Evolutionary conservation across 2,329 filamentous ascomycete genomes (phyloP).

Genomic region (Microascus cirrosus): DNA sequence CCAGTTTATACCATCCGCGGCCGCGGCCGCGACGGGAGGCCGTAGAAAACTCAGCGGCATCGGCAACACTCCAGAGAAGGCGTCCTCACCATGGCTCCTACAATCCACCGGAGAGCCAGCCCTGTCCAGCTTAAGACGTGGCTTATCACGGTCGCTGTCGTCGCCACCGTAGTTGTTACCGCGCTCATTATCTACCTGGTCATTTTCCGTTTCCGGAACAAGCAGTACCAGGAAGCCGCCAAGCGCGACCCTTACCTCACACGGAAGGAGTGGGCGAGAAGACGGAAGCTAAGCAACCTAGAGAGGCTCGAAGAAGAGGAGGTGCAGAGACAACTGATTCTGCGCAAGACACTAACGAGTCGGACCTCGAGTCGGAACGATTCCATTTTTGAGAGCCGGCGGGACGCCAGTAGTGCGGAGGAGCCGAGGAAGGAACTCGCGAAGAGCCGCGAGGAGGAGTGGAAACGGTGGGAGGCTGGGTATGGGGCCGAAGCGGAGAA

Average conservation of each 20-base stretch:
- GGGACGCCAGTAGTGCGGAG: neutral
- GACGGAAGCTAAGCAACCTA: conserved; percentile 14
- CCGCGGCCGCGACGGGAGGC: neutral
- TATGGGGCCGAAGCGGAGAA: neutral
- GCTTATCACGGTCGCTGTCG: conserved; percentile 12
- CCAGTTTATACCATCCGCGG: neutral
- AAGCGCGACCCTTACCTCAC: conserved; percentile 14
- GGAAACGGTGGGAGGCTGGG: conserved; percentile 1
- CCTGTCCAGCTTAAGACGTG: neutral
- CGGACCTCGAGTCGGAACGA: neutral
- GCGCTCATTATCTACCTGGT: conserved; percentile 11
- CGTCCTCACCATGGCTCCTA: neutral
- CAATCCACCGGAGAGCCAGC: neutral
- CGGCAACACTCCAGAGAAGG: neutral
- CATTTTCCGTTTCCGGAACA: conserved; percentile 11
- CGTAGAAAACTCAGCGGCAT: neutral
- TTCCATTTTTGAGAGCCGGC: neutral
- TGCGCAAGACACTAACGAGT: conserved; percentile 21
- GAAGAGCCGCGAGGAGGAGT: neutral
- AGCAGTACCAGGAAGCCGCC: conserved; percentile 13
- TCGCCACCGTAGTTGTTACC: conserved; percentile 12
- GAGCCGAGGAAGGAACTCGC: neutral
- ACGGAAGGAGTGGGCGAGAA: conserved; percentile 10
- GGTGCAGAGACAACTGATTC: conserved; percentile 19
- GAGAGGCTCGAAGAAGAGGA: conserved; percentile 18